Evolutionary conservation across 2,329 filamentous ascomycete species (phyloP), one percentile per base, ranked within the genome.

Genomic region (Aspergillus novoparasiticus): DNA sequence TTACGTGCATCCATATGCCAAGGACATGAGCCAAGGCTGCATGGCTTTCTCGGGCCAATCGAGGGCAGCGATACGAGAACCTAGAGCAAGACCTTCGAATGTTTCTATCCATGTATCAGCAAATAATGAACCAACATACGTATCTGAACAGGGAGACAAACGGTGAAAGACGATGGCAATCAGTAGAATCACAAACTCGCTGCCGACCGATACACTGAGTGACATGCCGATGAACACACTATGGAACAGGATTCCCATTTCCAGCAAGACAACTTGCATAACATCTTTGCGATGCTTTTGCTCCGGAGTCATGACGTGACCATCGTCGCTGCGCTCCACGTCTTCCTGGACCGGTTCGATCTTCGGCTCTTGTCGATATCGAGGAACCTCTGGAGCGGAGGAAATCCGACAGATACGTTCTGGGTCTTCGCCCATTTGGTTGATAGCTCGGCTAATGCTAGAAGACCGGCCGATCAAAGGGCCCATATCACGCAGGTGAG

Each of bases 211-310:
- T 0, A 77, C 75, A 53, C 75, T 75, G 30, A 77, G 67, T 10
- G 75, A 76, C 75, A 77, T 76, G 61, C 75, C 75, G 36, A 77
- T 77, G 53, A 77, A 77, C 63, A 93, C 85, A 64, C 88, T 91
- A 78, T 93, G 90, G 74, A 93, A 93, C 12, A 93, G 82, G 67
- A 93, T 93, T 64, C 90, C 90, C 61, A 90, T 89, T 76, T 93
- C 90, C 6, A 93, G 84, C 3, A 93, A 83, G 5, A 90, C 85
- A 68, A 91, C 92, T 76, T 93, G 90, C 69, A 92, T 82, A 3
- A 90, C 85, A 75, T 89, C 86, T 70, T 87, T 90, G 71, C 86
- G 85, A 75, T 86, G 83, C 19, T 78, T 82, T 66, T 82, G 75
- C 26, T 75, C 71, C 1, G 71, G 66, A 1, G 63, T 73, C 28